Conservation (phyloP, 441 rosid species). For the Bruguiera hainesii region DNA sequence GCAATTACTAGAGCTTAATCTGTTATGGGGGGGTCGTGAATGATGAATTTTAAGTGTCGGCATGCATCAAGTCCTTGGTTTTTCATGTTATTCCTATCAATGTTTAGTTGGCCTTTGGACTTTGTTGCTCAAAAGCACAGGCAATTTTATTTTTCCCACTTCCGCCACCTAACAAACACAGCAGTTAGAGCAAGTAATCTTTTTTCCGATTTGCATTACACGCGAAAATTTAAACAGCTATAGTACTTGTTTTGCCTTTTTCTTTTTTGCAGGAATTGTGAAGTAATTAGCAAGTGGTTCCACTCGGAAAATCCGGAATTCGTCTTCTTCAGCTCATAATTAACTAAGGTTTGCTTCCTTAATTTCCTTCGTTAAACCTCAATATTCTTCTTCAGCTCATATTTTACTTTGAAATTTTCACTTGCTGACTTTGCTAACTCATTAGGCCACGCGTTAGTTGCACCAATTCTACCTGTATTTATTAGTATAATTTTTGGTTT, state of each 20-base stretch:
- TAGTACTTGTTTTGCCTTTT: background rate
- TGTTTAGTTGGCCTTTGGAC: too few species aligned
- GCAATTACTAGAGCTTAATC: too few species aligned
- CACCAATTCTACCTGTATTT: background rate
- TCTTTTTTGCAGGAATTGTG: constrained; percentile 9
- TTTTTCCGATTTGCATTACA: background rate
- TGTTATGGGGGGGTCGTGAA: too few species aligned
- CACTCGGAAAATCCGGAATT: too few species aligned
- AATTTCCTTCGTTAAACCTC: background rate
- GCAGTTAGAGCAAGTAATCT: background rate
- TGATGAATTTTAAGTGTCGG: too few species aligned
- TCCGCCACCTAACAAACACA: background rate
- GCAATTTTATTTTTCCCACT: background rate
- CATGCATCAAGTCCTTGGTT: too few species aligned
- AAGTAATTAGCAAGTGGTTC: background rate
- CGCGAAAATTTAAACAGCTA: background rate
- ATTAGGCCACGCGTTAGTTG: background rate
- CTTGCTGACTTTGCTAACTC: background rate
- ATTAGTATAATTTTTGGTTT: too few species aligned
- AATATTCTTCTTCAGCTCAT: background rate
- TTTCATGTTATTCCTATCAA: too few species aligned
- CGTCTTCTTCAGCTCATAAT: background rate
- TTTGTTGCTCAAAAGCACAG: too few species aligned
- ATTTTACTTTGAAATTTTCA: background rate
- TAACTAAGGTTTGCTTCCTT: constrained; percentile 11